A percentile compares a stretch with the other conserved stretches of the same genome.
Evolutionary conservation across 225 moss, liverwort and hornwort genomes (phyloP).

Genomic region (Asterella californica): DNA sequence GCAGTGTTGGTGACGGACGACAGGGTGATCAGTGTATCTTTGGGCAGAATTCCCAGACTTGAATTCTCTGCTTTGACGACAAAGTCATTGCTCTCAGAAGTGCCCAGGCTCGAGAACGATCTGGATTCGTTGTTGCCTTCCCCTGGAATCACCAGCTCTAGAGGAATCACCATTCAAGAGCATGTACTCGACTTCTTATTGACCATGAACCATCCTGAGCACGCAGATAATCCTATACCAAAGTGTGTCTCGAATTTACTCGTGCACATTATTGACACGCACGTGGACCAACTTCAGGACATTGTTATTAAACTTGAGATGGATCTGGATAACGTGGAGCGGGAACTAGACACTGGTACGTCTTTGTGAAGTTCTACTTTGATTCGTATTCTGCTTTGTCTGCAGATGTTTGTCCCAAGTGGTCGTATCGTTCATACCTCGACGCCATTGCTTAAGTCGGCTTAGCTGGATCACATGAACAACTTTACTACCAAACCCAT

Average conservation of each 20-base stretch:
- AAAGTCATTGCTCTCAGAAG: conserved; percentile 65
- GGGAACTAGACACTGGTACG: conserved; percentile 65
- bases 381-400: neutral
- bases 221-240: conserved; percentile 78
- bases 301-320: conserved; percentile 80
- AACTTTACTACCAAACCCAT: neutral
- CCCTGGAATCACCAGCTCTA: conserved; percentile 29
- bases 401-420: neutral
- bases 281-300: conserved; percentile 84
- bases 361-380: neutral
- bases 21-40: conserved; percentile 74
- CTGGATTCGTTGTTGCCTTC: conserved; percentile 28
- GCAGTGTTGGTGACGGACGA: conserved; percentile 75
- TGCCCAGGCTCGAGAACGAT: conserved; percentile 56
- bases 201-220: conserved; percentile 79
- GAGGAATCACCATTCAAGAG: conserved; percentile 73
- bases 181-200: conserved; percentile 83
- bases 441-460: neutral
- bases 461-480: neutral
- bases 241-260: conserved; percentile 68
- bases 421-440: neutral
- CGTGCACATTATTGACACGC: conserved; percentile 84
- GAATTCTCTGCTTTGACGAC: conserved; percentile 62
- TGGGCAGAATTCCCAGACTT: conserved; percentile 63
- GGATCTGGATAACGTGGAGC: conserved; percentile 74